Conservation (phyloP, 2,329 filamentous ascomycete genomes). For the Sclerotinia sclerotiorum region DNA sequence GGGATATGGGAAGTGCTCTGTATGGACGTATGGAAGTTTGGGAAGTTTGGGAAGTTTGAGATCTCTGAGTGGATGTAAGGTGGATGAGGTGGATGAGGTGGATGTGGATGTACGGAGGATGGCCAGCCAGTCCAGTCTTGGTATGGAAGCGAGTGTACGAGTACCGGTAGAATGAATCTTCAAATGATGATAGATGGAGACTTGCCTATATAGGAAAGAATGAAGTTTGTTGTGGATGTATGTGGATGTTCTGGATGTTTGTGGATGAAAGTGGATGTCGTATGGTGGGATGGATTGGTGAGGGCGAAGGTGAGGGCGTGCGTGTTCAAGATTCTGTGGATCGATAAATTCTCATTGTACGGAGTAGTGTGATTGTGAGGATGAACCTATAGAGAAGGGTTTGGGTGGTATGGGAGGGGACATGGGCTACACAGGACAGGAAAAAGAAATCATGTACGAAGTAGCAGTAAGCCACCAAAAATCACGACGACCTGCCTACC, state of each 20-base stretch:
- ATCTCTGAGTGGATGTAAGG: background rate
- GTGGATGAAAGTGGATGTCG: background rate
- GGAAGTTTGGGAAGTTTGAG: no score
- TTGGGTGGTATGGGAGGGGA: no score
- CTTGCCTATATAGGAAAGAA: slow-evolving; percentile 1
- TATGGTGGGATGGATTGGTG: background rate
- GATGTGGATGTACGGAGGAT: no score
- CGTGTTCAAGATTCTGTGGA: slow-evolving; percentile 4
- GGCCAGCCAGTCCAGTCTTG: no score
- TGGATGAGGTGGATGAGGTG: background rate
- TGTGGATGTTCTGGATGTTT: background rate
- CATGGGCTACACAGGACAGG: no score
- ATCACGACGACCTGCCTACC: no score
- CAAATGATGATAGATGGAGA: background rate
- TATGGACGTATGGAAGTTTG: background rate
- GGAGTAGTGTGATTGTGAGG: background rate
- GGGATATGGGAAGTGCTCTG: background rate
- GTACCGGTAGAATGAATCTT: no score
- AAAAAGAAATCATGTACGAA: no score
- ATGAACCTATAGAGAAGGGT: no score
- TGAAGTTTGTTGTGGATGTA: slow-evolving; percentile 5
- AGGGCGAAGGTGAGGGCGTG: background rate
- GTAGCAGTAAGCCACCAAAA: no score
- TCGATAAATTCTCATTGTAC: background rate
- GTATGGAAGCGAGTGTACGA: background rate